A percentile compares a stretch with the other conserved stretches of the same genome.
These are phyloP conservation scores for Westerdykella aurantiaca DNA, from an alignment of 2,329 filamentous ascomycete genomes.

Conservation along the genomic window DNA sequence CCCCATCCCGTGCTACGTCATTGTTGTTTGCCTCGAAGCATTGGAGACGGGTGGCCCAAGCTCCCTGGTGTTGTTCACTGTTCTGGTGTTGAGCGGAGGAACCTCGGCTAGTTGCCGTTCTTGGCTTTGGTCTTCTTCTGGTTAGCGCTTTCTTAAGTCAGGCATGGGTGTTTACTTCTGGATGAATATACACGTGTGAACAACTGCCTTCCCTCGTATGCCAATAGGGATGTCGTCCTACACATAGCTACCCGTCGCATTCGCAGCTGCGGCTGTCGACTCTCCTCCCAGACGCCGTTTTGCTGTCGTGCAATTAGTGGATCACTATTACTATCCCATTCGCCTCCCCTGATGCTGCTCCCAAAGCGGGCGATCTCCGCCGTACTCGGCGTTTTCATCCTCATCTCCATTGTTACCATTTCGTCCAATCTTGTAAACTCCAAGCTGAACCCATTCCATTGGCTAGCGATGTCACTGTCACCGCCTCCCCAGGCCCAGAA, in stretches of 20 bases:
- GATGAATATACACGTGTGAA: too few species aligned
- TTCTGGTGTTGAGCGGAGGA: background rate
- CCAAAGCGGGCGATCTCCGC: background rate
- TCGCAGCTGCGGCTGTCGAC: too few species aligned
- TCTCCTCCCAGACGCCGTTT: too few species aligned
- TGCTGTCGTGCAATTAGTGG: too few species aligned
- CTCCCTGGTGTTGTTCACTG: background rate
- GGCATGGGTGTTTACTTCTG: too few species aligned
- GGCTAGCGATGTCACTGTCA: slow-evolving; percentile 7
- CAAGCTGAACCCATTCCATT: slow-evolving; percentile 4
- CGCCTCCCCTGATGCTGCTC: background rate
- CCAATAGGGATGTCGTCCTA: too few species aligned
- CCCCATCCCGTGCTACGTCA: slow-evolving; percentile 15
- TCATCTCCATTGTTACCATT: slow-evolving; percentile 8
- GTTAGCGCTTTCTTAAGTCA: too few species aligned
- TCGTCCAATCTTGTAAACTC: background rate
- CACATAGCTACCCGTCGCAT: too few species aligned
- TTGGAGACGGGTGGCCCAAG: slow-evolving; percentile 5
- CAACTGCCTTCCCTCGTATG: too few species aligned
- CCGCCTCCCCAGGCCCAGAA: slow-evolving; percentile 15
- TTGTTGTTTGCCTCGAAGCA: slow-evolving; percentile 5
- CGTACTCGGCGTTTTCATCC: slow-evolving; percentile 6
- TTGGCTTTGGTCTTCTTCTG: background rate
- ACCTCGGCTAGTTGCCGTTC: background rate
- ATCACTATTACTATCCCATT: too few species aligned